phyloP scores from a whole-genome alignment of 331 rosid species.

The Pyracantha coccinea region DNA sequence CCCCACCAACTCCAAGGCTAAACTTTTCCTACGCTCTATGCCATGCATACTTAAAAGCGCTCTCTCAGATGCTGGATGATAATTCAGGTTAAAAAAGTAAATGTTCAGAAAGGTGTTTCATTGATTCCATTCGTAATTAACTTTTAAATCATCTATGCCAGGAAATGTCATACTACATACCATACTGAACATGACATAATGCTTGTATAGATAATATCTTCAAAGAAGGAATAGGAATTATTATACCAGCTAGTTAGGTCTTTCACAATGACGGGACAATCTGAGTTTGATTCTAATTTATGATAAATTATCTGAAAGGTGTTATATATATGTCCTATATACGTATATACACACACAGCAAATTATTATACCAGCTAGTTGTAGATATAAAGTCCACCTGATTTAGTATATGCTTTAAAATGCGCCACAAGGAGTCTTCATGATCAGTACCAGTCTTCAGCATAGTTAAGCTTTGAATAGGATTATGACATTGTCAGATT shows the following conservation, averaged over 20 bases:
- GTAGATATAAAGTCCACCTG: not conserved
- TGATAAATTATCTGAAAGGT: not conserved
- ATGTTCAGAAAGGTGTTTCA: not conserved
- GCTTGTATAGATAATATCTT: too few species aligned
- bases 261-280: too few species aligned
- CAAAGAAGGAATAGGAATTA: too few species aligned
- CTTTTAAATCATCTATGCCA: not conserved
- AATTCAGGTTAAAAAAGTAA: not conserved
- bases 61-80: not conserved
- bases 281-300: too few species aligned
- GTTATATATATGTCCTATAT: not conserved
- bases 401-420: not conserved
- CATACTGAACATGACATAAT: too few species aligned
- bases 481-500: conserved; percentile 21
- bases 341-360: not conserved
- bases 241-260: too few species aligned
- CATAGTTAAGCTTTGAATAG: conserved; percentile 1
- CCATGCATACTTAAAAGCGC: not conserved
- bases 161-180: not conserved
- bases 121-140: not conserved
- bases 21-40: conserved; percentile 11
- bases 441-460: not conserved
- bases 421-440: not conserved
- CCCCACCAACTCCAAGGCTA: conserved; percentile 3
- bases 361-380: not conserved